These are phyloP conservation scores for Nicotiana rustica DNA, from an alignment of 305 asterid genomes.

Conservation along the genomic window DNA sequence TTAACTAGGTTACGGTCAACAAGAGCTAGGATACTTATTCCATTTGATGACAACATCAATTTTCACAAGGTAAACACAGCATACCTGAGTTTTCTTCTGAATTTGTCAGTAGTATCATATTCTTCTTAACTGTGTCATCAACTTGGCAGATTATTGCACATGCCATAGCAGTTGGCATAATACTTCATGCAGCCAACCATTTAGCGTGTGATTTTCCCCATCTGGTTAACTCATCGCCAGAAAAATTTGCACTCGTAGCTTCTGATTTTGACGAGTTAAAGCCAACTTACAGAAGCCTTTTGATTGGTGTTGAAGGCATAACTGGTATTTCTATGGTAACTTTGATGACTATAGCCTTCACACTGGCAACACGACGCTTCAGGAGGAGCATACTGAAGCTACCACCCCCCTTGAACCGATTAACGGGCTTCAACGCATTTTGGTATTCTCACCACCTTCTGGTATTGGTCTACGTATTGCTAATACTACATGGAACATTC, in stretches of 20 bases:
- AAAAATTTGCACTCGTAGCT: constrained; percentile 64
- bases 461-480: constrained; percentile 69
- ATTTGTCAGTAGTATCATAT: neutral
- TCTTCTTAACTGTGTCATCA: neutral
- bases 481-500: constrained; percentile 75
- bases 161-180: constrained; percentile 67
- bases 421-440: constrained; percentile 90
- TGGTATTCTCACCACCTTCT: constrained; percentile 97
- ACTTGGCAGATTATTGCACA: constrained; percentile 68
- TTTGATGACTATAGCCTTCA: constrained; percentile 69
- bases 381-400: constrained; percentile 65
- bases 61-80: constrained; percentile 73
- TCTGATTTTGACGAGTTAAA: constrained; percentile 59
- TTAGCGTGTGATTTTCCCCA: constrained; percentile 81
- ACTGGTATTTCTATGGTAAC: constrained; percentile 82
- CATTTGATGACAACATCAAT: constrained; percentile 87
- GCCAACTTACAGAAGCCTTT: constrained; percentile 65
- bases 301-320: constrained; percentile 57
- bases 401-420: constrained; percentile 67
- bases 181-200: constrained; percentile 76
- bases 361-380: constrained; percentile 71
- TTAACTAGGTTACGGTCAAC: constrained; percentile 79
- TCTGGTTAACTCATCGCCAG: constrained; percentile 60
- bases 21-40: constrained; percentile 69
- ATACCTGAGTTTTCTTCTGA: neutral